Evolutionary conservation across 257 asterid species (phyloP).

Genomic region (Asclepias syriaca): DNA sequence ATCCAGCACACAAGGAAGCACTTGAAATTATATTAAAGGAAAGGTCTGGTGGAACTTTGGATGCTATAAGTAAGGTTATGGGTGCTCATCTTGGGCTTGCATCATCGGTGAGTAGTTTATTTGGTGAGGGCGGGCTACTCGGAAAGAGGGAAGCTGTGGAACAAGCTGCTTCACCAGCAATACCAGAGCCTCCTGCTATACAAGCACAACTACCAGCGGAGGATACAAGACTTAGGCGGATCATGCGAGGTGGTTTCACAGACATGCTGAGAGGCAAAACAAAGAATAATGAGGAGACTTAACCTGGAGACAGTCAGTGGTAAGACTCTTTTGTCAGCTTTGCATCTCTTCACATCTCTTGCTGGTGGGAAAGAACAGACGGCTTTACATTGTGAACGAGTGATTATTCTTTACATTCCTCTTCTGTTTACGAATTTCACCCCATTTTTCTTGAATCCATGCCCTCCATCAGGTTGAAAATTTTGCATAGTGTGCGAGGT

Average conservation of each 20-base stretch:
- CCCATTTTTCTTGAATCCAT: background rate
- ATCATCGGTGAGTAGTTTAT: conserved; percentile 80
- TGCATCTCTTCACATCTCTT: background rate
- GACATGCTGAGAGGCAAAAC: conserved; percentile 87
- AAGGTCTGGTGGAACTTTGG: conserved; percentile 86
- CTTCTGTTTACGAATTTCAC: conserved; percentile 5
- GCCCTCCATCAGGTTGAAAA: conserved; percentile 8
- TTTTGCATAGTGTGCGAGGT: conserved; percentile 1
- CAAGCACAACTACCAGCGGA: conserved; percentile 46
- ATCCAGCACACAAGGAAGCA: conserved; percentile 99
- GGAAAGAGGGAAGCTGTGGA: conserved; percentile 72
- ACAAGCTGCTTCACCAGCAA: conserved; percentile 20
- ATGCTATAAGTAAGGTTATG: conserved; percentile 84
- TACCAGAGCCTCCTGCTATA: conserved; percentile 22
- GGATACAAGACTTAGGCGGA: conserved; percentile 85
- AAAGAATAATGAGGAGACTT: conserved; percentile 51
- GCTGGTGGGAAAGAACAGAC: background rate
- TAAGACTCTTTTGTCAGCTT: background rate
- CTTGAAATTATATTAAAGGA: conserved; percentile 86
- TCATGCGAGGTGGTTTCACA: conserved; percentile 83
- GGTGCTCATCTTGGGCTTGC: conserved; percentile 87
- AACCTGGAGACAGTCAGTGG: conserved; percentile 25
- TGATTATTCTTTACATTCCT: background rate
- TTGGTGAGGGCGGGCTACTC: conserved; percentile 76
- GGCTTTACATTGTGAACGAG: background rate